These are phyloP conservation scores for Fraxinus sp. DNA, from an alignment of 305 asterid species.

Conservation along the genomic window DNA sequence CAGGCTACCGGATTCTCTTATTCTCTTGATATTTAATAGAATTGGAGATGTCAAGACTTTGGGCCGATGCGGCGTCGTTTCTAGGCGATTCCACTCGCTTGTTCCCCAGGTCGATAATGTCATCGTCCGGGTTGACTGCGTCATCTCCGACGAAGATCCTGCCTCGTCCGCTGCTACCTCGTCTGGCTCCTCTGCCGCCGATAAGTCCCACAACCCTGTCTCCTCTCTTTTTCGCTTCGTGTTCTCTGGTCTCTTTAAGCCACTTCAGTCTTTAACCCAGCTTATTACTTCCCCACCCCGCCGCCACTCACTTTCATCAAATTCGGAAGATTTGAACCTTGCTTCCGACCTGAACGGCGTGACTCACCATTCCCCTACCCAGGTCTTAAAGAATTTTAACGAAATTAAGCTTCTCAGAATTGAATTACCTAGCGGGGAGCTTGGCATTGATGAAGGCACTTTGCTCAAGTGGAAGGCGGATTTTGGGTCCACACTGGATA, in stretches of 20 bases:
- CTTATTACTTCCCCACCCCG: conserved; percentile 47
- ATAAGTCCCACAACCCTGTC: conserved; percentile 54
- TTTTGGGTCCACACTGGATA: conserved; percentile 88
- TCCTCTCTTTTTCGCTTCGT: conserved; percentile 60
- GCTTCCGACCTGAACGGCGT: conserved; percentile 54
- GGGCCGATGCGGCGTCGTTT: conserved; percentile 86
- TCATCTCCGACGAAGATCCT: conserved; percentile 74
- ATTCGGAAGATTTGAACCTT: conserved; percentile 34
- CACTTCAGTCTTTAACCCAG: conserved; percentile 64
- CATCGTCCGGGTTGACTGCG: conserved; percentile 85
- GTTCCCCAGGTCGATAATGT: conserved; percentile 83
- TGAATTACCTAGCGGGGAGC: conserved; percentile 83
- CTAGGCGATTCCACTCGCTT: conserved; percentile 66
- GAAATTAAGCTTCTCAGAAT: conserved; percentile 72
- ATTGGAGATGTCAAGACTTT: conserved; percentile 83
- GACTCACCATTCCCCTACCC: conserved; percentile 91
- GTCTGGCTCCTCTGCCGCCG: conserved; percentile 41
- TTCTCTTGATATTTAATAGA: conserved; percentile 68
- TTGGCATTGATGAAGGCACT: conserved; percentile 79
- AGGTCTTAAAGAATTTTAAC: conserved; percentile 70
- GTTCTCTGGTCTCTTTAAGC: conserved; percentile 57
- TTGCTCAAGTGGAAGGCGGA: conserved; percentile 85
- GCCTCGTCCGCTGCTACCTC: conserved; percentile 28
- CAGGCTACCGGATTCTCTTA: conserved; percentile 65
- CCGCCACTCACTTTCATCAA: conserved; percentile 25